phyloP scores from a whole-genome alignment of 1,139 yeast species.

The Groenewaldozyma auringiensis region DNA sequence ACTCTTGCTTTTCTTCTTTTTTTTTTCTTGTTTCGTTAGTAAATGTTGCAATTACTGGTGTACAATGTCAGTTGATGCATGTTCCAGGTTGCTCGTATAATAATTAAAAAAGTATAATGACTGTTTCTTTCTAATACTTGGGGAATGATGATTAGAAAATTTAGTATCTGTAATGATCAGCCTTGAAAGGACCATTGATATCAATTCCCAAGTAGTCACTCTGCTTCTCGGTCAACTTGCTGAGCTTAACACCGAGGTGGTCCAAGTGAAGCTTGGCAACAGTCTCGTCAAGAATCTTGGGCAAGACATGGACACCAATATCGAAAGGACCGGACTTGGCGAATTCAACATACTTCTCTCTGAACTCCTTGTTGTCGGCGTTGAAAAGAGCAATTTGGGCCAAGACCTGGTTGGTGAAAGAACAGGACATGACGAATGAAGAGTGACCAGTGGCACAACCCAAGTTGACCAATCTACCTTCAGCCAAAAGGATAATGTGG shows the following conservation, averaged over 20 bases:
- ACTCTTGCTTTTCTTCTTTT: background rate
- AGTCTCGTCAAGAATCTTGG: conserved; percentile 98
- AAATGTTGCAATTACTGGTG: background rate
- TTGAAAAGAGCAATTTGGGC: conserved; percentile 99
- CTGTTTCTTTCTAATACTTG: too few species aligned
- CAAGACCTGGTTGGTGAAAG: conserved; percentile 98
- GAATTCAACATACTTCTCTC: conserved; percentile 78
- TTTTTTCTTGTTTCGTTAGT: background rate
- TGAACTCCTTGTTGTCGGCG: conserved; percentile 75
- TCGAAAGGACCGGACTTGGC: conserved; percentile 87
- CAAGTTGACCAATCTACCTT: conserved; percentile 98
- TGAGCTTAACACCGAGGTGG: conserved; percentile 88
- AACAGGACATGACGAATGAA: conserved; percentile 98
- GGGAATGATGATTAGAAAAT: too few species aligned
- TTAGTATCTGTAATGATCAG: conserved; percentile 98
- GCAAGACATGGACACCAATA: conserved; percentile 92
- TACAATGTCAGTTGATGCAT: conserved; percentile 4
- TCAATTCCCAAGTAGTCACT: conserved; percentile 95
- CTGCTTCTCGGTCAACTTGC: conserved; percentile 72
- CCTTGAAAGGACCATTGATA: conserved; percentile 94
- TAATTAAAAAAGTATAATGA: too few species aligned
- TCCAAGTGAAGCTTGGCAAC: conserved; percentile 96
- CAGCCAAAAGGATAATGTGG: conserved; percentile 94
- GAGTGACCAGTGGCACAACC: conserved; percentile 99
- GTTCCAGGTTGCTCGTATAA: too few species aligned